Evolutionary conservation across 2,329 filamentous ascomycete genomes (phyloP).

Genomic region (Talaromyces sp.): DNA sequence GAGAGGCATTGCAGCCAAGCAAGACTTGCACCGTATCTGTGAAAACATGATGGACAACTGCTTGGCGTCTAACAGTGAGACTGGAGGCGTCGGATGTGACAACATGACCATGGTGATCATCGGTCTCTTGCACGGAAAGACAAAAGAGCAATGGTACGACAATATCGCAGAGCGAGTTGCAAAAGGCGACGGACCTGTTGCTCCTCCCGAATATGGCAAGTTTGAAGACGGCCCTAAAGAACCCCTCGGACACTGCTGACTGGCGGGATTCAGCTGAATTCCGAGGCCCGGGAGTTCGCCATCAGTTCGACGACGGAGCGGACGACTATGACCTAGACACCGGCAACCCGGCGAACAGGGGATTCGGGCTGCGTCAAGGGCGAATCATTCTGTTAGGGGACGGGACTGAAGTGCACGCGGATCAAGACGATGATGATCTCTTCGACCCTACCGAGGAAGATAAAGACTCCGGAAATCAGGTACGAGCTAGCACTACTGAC

Average conservation of each 20-base stretch:
- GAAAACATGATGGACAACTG: constrained; percentile 99
- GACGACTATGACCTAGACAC: constrained; percentile 50
- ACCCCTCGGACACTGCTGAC: constrained; percentile 27
- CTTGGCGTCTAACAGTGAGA: constrained; percentile 94
- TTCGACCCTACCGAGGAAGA: constrained; percentile 87
- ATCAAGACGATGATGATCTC: constrained; percentile 86
- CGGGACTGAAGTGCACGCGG: constrained; percentile 85
- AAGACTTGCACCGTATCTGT: constrained; percentile 89
- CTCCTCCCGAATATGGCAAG: constrained; percentile 99
- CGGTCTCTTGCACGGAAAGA: constrained; percentile 82
- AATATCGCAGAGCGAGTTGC: constrained; percentile 90
- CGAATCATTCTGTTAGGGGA: constrained; percentile 93
- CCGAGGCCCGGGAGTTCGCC: constrained; percentile 57
- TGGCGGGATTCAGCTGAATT: constrained; percentile 63
- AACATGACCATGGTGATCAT: constrained; percentile 99
- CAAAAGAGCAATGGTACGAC: constrained; percentile 97
- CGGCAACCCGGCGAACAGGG: constrained; percentile 48
- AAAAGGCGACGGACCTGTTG: constrained; percentile 94
- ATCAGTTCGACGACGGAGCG: constrained; percentile 73
- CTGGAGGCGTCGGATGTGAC: constrained; percentile 94
- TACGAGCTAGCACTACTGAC: constrained; percentile 53
- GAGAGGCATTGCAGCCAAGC: constrained; percentile 92
- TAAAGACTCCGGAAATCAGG: constrained; percentile 78
- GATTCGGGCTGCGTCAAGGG: constrained; percentile 68
- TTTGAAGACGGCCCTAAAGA: constrained; percentile 42